These are phyloP conservation scores for Calonectria multiphialidica DNA, from an alignment of 2,329 filamentous ascomycete species.

Conservation along the genomic window DNA sequence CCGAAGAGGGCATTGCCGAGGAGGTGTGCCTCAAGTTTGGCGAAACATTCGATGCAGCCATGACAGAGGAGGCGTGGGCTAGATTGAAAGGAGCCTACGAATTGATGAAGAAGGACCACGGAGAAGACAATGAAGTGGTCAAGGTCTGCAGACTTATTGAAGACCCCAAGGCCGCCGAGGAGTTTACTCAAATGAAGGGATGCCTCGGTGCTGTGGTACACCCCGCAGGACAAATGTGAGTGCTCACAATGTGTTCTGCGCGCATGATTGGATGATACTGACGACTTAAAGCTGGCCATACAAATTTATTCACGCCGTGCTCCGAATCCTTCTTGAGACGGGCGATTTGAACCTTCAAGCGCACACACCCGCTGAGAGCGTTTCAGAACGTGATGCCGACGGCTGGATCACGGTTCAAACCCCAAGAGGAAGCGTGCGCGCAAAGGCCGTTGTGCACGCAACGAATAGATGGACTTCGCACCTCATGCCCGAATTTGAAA, in stretches of 20 bases:
- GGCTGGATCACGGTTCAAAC: conserved; percentile 23
- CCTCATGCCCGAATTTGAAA: conserved; percentile 18
- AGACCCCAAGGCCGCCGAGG: conserved; percentile 15
- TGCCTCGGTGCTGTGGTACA: conserved; percentile 20
- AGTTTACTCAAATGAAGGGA: conserved; percentile 24
- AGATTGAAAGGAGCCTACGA: conserved; percentile 14
- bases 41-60: conserved; percentile 25
- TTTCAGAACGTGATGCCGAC: conserved; percentile 12
- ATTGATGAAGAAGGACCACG: conserved; percentile 23
- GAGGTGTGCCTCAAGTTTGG: conserved; percentile 25
- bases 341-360: conserved; percentile 22
- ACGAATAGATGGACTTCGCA: conserved; percentile 26
- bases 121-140: conserved; percentile 21
- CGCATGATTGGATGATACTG: neutral
- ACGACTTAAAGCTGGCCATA: conserved; percentile 17
- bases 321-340: conserved; percentile 14
- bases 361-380: conserved; percentile 15
- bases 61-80: conserved; percentile 24
- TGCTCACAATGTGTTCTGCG: neutral
- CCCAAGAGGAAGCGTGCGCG: conserved; percentile 11
- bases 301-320: conserved; percentile 25
- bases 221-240: conserved; percentile 23
- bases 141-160: conserved; percentile 19
- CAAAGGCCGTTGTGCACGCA: conserved; percentile 13
- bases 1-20: conserved; percentile 17